A percentile compares a stretch with the other conserved stretches of the same genome.
phyloP scores from a whole-genome alignment of 2,329 filamentous ascomycete genomes.

The Paecilomyces formosus region DNA sequence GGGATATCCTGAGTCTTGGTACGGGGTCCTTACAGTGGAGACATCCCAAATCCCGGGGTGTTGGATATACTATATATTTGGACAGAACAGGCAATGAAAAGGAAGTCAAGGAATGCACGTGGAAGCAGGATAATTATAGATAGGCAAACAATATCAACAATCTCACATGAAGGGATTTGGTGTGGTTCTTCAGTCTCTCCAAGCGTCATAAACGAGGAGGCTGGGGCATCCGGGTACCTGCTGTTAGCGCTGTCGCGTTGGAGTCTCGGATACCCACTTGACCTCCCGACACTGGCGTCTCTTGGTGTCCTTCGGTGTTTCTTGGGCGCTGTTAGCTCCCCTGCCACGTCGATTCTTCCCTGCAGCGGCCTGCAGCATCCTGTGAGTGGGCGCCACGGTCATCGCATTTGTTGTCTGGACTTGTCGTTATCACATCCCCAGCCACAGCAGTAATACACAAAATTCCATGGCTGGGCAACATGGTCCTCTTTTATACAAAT shows the following conservation, averaged over 20 bases:
- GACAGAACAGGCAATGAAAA: not conserved
- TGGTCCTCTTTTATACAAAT: not conserved
- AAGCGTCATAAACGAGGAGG: not conserved
- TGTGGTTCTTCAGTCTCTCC: too few species aligned
- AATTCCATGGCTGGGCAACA: constrained; percentile 4
- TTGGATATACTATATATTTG: not conserved
- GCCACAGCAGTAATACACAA: not conserved
- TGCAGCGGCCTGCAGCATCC: not conserved
- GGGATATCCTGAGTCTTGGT: too few species aligned
- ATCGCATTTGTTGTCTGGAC: not conserved
- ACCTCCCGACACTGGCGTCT: too few species aligned
- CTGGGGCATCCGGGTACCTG: not conserved
- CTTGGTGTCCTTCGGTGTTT: not conserved
- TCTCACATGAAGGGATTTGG: too few species aligned
- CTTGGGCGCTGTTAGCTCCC: not conserved
- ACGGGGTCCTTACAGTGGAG: not conserved
- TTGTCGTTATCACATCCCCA: constrained; percentile 1
- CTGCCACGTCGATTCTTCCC: not conserved
- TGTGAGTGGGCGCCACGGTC: not conserved
- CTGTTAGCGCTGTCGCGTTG: not conserved
- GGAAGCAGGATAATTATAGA: not conserved
- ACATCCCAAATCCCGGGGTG: not conserved
- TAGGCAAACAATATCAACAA: too few species aligned
- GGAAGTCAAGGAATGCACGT: not conserved
- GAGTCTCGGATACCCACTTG: not conserved